Evolutionary conservation across 768 basidiomycete species (phyloP).

Genomic region (Tulasnella sp.): DNA sequence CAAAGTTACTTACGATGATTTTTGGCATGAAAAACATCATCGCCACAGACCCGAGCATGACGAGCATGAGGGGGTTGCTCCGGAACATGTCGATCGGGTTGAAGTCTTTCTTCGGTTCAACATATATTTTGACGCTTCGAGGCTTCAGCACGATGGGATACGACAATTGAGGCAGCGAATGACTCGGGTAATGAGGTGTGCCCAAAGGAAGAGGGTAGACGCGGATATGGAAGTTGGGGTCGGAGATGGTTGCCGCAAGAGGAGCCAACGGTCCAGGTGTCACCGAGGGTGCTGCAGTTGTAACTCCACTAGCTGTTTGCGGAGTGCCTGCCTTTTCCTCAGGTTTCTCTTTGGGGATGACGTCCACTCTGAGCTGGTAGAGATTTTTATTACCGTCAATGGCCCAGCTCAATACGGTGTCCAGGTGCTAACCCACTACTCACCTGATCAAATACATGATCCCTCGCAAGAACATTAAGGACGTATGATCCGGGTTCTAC

Average conservation of each 20-base stretch:
- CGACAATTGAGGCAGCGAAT: neutral
- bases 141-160: slow-evolving; percentile 10
- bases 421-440: neutral
- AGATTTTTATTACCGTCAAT: neutral
- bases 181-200: slow-evolving; percentile 2
- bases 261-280: neutral
- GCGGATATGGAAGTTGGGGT: neutral
- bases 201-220: slow-evolving; percentile 9
- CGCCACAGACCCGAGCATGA: slow-evolving; percentile 8
- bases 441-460: slow-evolving; percentile 21
- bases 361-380: slow-evolving; percentile 2
- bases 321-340: neutral
- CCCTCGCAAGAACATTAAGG: slow-evolving; percentile 19
- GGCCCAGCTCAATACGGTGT: neutral
- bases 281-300: neutral
- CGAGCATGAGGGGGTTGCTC: slow-evolving; percentile 16
- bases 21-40: slow-evolving; percentile 16
- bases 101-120: slow-evolving; percentile 15
- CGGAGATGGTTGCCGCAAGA: neutral
- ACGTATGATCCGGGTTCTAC: slow-evolving; percentile 21
- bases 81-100: slow-evolving; percentile 11
- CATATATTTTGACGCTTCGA: neutral
- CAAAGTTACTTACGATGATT: neutral
- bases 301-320: neutral
- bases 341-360: neutral